These are phyloP conservation scores for Lunasporangiospora selenospora DNA, from an alignment of 192 early-diverging fungal species.

Conservation along the genomic window DNA sequence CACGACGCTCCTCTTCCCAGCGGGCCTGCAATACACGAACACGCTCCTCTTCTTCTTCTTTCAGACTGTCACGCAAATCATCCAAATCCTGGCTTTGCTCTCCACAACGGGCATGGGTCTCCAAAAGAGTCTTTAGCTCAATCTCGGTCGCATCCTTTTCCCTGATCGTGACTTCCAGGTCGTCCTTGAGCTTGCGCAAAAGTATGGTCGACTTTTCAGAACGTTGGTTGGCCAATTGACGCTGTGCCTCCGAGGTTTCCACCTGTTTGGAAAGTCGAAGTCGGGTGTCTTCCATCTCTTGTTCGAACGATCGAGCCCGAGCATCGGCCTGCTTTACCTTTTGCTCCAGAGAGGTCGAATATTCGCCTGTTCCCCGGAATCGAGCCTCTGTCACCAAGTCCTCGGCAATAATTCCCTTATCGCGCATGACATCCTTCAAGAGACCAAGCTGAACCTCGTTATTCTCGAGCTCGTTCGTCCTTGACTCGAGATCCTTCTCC, in stretches of 20 bases:
- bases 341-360: constrained; percentile 24
- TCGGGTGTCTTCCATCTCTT: constrained; percentile 22
- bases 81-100: constrained; percentile 2
- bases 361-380: constrained; percentile 17
- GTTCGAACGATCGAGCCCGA: constrained; percentile 2
- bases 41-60: constrained; percentile 32
- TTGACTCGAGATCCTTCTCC: constrained; percentile 48
- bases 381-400: constrained; percentile 29
- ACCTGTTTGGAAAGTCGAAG: constrained; percentile 12
- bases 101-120: constrained; percentile 25
- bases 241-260: constrained; percentile 19
- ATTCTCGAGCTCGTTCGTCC: constrained; percentile 55
- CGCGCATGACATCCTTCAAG: constrained; percentile 55
- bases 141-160: constrained; percentile 24
- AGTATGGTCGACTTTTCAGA: constrained; percentile 28
- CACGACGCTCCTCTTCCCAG: constrained; percentile 37
- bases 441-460: constrained; percentile 60
- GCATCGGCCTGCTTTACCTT: constrained; percentile 28
- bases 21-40: constrained; percentile 20
- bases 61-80: neutral
- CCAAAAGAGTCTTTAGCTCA: constrained; percentile 16
- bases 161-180: constrained; percentile 29
- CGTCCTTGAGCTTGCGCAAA: constrained; percentile 38
- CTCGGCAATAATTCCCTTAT: constrained; percentile 55
- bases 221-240: constrained; percentile 24